phyloP scores from a whole-genome alignment of 1,139 yeast species.

The Zygosaccharomyces pseudobailii region DNA sequence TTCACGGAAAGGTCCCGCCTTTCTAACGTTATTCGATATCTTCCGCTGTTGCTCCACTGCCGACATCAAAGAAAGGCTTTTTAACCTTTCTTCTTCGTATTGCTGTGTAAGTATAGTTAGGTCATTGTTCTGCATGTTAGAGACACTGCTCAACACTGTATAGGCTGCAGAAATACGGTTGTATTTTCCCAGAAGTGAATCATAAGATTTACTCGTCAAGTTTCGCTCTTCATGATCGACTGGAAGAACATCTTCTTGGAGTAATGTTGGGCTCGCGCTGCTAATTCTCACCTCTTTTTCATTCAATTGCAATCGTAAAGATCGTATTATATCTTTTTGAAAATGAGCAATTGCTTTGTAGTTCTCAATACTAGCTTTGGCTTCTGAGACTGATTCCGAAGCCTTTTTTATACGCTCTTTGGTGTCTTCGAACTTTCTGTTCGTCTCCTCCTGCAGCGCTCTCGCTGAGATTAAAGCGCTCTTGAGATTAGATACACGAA shows the following conservation, averaged over 20 bases:
- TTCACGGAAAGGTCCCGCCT: not conserved
- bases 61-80: slow-evolving; percentile 3
- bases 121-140: slow-evolving; percentile 6
- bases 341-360: not conserved
- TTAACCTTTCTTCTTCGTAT: slow-evolving; percentile 8
- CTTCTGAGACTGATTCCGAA: slow-evolving; percentile 2
- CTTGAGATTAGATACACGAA: slow-evolving; percentile 12
- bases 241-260: not conserved
- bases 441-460: not conserved
- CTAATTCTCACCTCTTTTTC: not conserved
- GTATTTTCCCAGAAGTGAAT: not conserved
- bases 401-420: slow-evolving; percentile 2
- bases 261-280: not conserved
- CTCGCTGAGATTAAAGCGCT: slow-evolving; percentile 4
- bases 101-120: slow-evolving; percentile 1
- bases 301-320: not conserved
- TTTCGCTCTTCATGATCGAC: not conserved
- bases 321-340: slow-evolving; percentile 1
- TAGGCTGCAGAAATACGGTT: slow-evolving; percentile 1
- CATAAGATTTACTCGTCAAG: not conserved
- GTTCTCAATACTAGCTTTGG: not conserved
- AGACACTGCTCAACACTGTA: slow-evolving; percentile 1
- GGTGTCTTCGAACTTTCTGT: slow-evolving; percentile 4
- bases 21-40: not conserved
- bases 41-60: slow-evolving; percentile 3